Percentiles rank a stretch among this genome's conserved stretches.
phyloP scores from a whole-genome alignment of 768 basidiomycete genomes.

The Sutorius australiensis region DNA sequence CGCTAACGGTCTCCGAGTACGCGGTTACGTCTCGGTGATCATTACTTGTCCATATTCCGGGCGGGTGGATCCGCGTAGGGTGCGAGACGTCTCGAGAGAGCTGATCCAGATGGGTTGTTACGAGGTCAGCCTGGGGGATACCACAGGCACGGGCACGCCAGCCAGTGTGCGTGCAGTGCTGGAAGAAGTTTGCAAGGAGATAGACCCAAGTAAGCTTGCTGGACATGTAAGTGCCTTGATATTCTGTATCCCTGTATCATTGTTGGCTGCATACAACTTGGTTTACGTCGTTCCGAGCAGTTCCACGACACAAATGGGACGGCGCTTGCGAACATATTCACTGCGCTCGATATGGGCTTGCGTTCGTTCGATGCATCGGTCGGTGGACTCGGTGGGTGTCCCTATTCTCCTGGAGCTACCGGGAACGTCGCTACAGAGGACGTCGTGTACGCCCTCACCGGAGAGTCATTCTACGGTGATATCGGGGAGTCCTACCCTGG shows the following conservation, averaged over 20 bases:
- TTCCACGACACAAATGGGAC: constrained; percentile 92
- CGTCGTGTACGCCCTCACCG: constrained; percentile 74
- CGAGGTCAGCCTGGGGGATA: constrained; percentile 90
- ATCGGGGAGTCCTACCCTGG: constrained; percentile 32
- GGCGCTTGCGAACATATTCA: constrained; percentile 70
- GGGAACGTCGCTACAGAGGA: constrained; percentile 96
- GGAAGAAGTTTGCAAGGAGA: constrained; percentile 58
- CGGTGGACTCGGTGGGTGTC: constrained; percentile 91
- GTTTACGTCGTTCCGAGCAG: constrained; percentile 33
- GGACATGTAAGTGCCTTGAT: constrained; percentile 44
- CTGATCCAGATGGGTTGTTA: constrained; percentile 91
- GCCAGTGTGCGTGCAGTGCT: constrained; percentile 63
- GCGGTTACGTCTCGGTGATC: constrained; percentile 84
- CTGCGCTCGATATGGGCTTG: constrained; percentile 69
- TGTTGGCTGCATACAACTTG: background rate
- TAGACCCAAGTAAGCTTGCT: constrained; percentile 68
- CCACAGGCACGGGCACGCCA: constrained; percentile 83
- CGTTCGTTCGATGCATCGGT: constrained; percentile 81
- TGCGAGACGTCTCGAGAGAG: constrained; percentile 66
- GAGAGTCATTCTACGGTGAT: constrained; percentile 55
- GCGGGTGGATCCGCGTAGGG: constrained; percentile 55
- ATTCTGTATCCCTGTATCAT: background rate
- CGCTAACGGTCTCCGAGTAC: constrained; percentile 61
- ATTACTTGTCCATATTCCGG: constrained; percentile 89
- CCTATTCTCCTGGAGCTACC: constrained; percentile 93